These are phyloP conservation scores for Plasmodium sp. DNA, from an alignment of 169 alveolate species.

Conservation along the genomic window DNA sequence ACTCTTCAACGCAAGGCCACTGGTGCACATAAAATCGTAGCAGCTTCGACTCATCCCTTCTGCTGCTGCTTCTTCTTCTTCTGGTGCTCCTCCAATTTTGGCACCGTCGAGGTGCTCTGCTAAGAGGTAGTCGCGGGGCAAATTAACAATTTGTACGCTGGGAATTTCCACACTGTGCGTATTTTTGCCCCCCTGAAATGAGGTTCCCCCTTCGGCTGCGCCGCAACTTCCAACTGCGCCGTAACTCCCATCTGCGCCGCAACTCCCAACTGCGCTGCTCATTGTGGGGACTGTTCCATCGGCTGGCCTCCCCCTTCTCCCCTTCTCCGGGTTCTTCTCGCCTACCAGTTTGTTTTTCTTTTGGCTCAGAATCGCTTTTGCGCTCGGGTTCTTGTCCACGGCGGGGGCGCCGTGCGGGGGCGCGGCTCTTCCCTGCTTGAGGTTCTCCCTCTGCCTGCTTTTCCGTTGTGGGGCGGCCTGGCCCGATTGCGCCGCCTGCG, in stretches of 20 bases:
- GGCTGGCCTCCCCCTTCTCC: background rate
- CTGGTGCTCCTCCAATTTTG: background rate
- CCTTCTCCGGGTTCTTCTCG: background rate
- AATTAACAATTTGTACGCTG: background rate
- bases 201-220: background rate
- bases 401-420: no score
- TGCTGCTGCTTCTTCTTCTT: background rate
- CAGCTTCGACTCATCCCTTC: background rate
- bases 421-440: background rate
- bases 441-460: conserved; percentile 13
- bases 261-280: background rate
- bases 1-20: conserved; percentile 12
- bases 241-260: background rate
- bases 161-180: background rate
- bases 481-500: background rate
- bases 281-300: background rate
- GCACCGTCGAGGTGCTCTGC: background rate
- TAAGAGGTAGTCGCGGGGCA: background rate
- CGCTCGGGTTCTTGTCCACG: background rate
- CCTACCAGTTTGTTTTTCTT: background rate
- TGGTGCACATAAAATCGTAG: background rate
- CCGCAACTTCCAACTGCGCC: background rate
- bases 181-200: background rate
- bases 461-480: background rate
- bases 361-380: background rate